These are phyloP conservation scores for Apiospora phragmitis DNA, from an alignment of 2,329 filamentous ascomycete genomes.

Conservation along the genomic window DNA sequence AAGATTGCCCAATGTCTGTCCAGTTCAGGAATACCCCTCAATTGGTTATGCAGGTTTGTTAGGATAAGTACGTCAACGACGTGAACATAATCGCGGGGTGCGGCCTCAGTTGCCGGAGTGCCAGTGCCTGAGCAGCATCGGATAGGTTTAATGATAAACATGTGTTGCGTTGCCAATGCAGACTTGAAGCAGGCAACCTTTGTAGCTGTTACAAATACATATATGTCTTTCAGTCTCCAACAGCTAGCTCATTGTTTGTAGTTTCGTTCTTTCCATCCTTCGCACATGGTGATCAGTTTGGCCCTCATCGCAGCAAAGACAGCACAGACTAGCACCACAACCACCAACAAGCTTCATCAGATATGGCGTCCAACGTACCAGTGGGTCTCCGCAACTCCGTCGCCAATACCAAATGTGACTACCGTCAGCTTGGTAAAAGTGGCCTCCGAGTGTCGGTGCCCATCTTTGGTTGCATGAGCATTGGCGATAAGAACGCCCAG, in stretches of 20 bases:
- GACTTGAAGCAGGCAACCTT: not conserved
- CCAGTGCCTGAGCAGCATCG: not conserved
- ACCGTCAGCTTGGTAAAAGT: constrained; percentile 57
- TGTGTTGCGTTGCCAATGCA: not conserved
- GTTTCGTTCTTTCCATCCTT: not conserved
- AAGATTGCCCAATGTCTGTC: not conserved
- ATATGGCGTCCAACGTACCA: constrained; percentile 22
- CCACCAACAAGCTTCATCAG: not conserved
- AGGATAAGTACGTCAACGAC: not conserved
- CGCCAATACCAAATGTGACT: constrained; percentile 45
- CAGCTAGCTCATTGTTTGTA: not conserved
- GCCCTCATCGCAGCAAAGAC: not conserved
- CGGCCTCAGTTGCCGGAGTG: not conserved
- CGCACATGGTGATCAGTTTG: not conserved
- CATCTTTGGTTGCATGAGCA: constrained; percentile 65
- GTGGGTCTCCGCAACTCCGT: constrained; percentile 34
- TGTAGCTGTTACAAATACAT: not conserved
- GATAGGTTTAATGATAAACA: not conserved
- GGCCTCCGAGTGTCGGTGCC: constrained; percentile 64
- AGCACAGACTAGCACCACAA: not conserved
- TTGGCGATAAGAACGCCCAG: constrained; percentile 53
- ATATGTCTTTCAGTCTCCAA: not conserved
- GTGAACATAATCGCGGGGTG: not conserved
- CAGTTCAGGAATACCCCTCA: not conserved
- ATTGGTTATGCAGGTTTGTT: not conserved